Conservation (phyloP, 257 asterid species). For the Solanum corneliomulleri region DNA sequence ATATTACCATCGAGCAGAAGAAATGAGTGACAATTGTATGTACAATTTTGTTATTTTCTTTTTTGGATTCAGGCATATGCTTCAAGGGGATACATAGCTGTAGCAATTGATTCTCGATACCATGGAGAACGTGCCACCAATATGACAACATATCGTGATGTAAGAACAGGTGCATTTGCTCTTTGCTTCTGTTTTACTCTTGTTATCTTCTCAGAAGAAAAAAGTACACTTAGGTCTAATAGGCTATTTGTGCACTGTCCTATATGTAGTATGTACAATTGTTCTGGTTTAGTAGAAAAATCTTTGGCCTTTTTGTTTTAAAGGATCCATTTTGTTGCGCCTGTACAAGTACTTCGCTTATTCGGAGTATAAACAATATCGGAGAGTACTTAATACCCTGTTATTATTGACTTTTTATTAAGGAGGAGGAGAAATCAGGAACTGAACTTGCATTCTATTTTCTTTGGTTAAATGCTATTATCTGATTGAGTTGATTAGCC, state of each 20-base stretch:
- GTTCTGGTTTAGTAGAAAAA: neutral
- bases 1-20: neutral
- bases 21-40: neutral
- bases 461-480: neutral
- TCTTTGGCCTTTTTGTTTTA: neutral
- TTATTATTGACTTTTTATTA: neutral
- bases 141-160: constrained; percentile 75
- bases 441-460: neutral
- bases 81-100: constrained; percentile 69
- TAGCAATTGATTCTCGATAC: constrained; percentile 93
- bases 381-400: neutral
- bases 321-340: neutral
- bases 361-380: neutral
- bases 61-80: constrained; percentile 67
- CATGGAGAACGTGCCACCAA: constrained; percentile 89
- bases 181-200: neutral
- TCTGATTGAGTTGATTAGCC: neutral
- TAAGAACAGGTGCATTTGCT: constrained; percentile 14
- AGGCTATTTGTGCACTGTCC: neutral
- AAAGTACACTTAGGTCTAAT: neutral
- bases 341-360: neutral
- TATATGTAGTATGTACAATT: neutral
- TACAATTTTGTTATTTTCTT: neutral
- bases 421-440: neutral
- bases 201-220: neutral